These are phyloP conservation scores for Aspergillus pseudoviridinutans DNA, from an alignment of 2,329 filamentous ascomycete species.

Conservation along the genomic window DNA sequence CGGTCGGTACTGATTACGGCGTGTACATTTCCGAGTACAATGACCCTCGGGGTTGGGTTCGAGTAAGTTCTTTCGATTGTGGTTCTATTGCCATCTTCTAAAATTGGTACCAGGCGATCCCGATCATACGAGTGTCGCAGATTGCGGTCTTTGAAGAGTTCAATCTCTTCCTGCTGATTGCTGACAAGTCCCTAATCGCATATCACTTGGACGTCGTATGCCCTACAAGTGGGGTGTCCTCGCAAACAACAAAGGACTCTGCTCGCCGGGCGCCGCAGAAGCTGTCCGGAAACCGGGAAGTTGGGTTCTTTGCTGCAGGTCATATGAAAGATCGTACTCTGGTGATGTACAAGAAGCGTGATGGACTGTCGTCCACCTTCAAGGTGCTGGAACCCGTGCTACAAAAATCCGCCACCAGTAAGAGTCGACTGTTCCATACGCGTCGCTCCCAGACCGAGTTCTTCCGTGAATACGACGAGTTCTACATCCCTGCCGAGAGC, in stretches of 20 bases:
- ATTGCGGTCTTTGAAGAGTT: conserved; percentile 95
- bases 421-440: conserved; percentile 60
- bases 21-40: conserved; percentile 85
- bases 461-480: conserved; percentile 97
- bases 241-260: conserved; percentile 63
- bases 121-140: conserved; percentile 75
- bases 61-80: conserved; percentile 55
- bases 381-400: conserved; percentile 93
- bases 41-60: conserved; percentile 85
- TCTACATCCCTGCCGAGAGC: conserved; percentile 95
- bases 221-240: conserved; percentile 44
- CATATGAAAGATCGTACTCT: conserved; percentile 95
- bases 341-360: conserved; percentile 95
- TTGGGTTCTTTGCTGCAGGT: conserved; percentile 93
- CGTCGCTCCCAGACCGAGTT: conserved; percentile 78
- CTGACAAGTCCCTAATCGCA: conserved; percentile 85
- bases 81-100: conserved; percentile 4
- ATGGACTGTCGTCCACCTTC: conserved; percentile 88
- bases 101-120: conserved; percentile 60
- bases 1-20: conserved; percentile 91
- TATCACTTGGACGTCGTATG: conserved; percentile 87
- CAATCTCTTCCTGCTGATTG: conserved; percentile 83
- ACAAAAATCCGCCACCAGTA: conserved; percentile 85
- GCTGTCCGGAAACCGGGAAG: conserved; percentile 79
- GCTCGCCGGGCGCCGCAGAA: conserved; percentile 85